Conservation (phyloP, 805 yeast genomes). For the Zygoascus tannicola region DNA sequence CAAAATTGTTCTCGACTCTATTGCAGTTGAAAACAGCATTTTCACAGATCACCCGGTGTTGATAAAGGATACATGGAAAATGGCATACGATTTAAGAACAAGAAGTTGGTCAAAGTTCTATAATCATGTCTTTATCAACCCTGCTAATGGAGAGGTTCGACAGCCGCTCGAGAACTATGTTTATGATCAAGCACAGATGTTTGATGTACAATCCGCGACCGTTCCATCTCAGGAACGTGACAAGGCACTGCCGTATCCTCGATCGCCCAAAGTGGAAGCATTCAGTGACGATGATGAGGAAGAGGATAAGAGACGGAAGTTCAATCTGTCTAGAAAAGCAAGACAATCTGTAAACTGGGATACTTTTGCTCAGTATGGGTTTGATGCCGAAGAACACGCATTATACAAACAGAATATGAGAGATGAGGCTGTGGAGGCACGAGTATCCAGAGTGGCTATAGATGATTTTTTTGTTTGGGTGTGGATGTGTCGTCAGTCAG, state of each 20-base stretch:
- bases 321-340: not conserved
- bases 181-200: slow-evolving; percentile 21
- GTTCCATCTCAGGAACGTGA: slow-evolving; percentile 19
- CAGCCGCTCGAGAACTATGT: slow-evolving; percentile 22
- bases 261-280: slow-evolving; percentile 17
- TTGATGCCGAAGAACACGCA: slow-evolving; percentile 5
- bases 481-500: slow-evolving; percentile 70
- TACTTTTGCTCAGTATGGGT: slow-evolving; percentile 9
- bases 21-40: slow-evolving; percentile 25
- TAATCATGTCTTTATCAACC: slow-evolving; percentile 22
- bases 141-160: slow-evolving; percentile 21
- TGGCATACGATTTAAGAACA: slow-evolving; percentile 19
- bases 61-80: slow-evolving; percentile 17
- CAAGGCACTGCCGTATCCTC: slow-evolving; percentile 29
- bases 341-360: slow-evolving; percentile 10
- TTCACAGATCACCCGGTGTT: slow-evolving; percentile 17
- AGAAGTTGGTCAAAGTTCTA: slow-evolving; percentile 24
- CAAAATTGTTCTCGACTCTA: slow-evolving; percentile 40
- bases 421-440: slow-evolving; percentile 30
- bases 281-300: not conserved
- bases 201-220: slow-evolving; percentile 23
- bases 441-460: slow-evolving; percentile 54
- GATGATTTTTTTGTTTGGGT: slow-evolving; percentile 91
- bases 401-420: not conserved
- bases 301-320: not conserved